Evolutionary conservation across 1,284 basidiomycete species (phyloP).

Genomic region (Marasmius fiardii): DNA sequence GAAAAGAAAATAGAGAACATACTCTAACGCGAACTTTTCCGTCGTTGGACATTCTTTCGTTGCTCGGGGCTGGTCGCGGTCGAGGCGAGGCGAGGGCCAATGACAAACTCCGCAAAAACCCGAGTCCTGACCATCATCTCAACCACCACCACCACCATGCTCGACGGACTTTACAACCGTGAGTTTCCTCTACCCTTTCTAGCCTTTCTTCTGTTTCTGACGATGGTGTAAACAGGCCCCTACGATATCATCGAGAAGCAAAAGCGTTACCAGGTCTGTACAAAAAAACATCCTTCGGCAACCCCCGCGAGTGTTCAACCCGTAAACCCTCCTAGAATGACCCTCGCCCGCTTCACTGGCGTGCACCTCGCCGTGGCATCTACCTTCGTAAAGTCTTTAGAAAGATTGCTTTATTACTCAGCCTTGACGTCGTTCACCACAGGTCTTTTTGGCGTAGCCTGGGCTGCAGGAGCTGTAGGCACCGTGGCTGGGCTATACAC

Average conservation of each 20-base stretch:
- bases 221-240: constrained; percentile 41
- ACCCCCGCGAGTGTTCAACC: too few relatives aligned
- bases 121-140: constrained; percentile 20
- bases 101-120: constrained; percentile 35
- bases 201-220: constrained; percentile 8
- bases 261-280: constrained; percentile 1
- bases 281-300: too few relatives aligned
- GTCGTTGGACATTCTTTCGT: constrained; percentile 45
- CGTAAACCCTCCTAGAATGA: constrained; percentile 10
- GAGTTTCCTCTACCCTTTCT: neutral
- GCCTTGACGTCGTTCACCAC: constrained; percentile 10
- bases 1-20: constrained; percentile 28
- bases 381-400: constrained; percentile 3
- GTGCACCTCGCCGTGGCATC: constrained; percentile 10
- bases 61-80: constrained; percentile 17
- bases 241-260: constrained; percentile 66
- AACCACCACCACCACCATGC: constrained; percentile 37
- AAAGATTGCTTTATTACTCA: neutral
- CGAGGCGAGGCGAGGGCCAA: constrained; percentile 6
- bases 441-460: constrained; percentile 56
- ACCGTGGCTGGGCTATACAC: constrained; percentile 47
- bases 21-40: constrained; percentile 76
- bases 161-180: constrained; percentile 58
- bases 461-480: constrained; percentile 49
- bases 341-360: constrained; percentile 15